Conservation (phyloP, 495 filamentous ascomycete species). For the Choiromyces venosus region DNA sequence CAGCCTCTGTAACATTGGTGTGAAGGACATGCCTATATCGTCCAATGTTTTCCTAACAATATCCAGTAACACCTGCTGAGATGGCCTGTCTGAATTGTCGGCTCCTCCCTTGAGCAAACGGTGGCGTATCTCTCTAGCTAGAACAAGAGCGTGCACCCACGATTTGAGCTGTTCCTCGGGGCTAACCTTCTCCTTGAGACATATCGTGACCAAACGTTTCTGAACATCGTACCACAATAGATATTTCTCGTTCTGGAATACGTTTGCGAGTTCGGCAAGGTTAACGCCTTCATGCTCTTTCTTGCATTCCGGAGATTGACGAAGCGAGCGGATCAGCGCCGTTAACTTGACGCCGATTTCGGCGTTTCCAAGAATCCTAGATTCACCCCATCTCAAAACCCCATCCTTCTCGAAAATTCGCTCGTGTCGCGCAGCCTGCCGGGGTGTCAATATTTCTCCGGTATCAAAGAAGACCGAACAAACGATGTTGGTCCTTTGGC, state of each 20-base stretch:
- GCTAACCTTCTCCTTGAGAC: conserved; percentile 57
- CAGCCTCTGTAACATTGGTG: conserved; percentile 46
- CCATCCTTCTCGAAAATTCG: conserved; percentile 64
- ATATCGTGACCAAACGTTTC: conserved; percentile 52
- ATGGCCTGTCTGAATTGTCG: conserved; percentile 21
- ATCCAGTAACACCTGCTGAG: conserved; percentile 31
- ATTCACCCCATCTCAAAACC: conserved; percentile 54
- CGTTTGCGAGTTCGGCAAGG: conserved; percentile 47
- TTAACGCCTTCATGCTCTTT: conserved; percentile 15
- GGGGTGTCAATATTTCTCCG: conserved; percentile 54
- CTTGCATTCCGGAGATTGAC: conserved; percentile 9
- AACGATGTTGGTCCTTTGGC: conserved; percentile 77
- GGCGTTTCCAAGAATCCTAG: conserved; percentile 49
- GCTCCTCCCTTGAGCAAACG: conserved; percentile 15
- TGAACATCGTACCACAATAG: conserved; percentile 52
- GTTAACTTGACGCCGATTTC: conserved; percentile 48
- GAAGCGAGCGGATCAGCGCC: conserved; percentile 36
- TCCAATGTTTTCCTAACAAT: conserved; percentile 44
- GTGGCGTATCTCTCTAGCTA: conserved; percentile 47
- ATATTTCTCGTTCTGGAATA: conserved; percentile 53
- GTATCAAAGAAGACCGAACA: conserved; percentile 57
- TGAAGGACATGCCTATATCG: conserved; percentile 45
- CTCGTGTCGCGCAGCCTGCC: conserved; percentile 61
- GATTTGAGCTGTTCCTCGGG: conserved; percentile 56
- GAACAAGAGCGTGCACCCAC: conserved; percentile 67